Evolutionary conservation across 2,329 filamentous ascomycete species (phyloP).

Genomic region (Fusarium transvaalense): DNA sequence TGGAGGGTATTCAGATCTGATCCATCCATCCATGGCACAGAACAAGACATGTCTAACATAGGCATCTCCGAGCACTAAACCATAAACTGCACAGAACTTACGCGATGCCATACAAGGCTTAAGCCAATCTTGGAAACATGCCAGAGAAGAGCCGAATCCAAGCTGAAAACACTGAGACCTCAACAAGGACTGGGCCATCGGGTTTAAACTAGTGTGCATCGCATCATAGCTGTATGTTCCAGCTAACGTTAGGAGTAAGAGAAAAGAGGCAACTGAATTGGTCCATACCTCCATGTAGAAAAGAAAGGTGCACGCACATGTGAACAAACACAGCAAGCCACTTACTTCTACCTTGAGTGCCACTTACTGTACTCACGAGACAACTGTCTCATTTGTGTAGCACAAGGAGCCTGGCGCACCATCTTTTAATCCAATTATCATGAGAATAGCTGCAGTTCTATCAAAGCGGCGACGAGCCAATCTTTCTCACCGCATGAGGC

Average conservation of each 20-base stretch:
- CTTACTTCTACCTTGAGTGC: background rate
- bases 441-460: background rate
- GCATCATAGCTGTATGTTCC: background rate
- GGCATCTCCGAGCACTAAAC: conserved; percentile 11
- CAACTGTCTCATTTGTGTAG: background rate
- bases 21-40: background rate
- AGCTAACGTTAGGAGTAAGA: background rate
- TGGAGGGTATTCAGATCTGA: conserved; percentile 7
- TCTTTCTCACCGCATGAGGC: background rate
- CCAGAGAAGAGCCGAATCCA: background rate
- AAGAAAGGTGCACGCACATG: conserved; percentile 26
- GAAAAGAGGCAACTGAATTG: background rate
- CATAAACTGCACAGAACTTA: background rate
- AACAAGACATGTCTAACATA: conserved; percentile 4
- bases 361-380: conserved; percentile 3
- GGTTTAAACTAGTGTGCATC: background rate
- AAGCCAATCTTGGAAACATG: conserved; percentile 14
- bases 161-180: conserved; percentile 5
- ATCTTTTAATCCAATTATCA: background rate
- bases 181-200: conserved; percentile 1
- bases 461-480: background rate
- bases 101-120: conserved; percentile 1
- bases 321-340: conserved; percentile 18
- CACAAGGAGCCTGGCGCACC: conserved; percentile 15
- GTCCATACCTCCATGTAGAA: background rate